A percentile compares a stretch with the other conserved stretches of the same genome.
Conservation (phyloP, 768 basidiomycete species). For the Mrakia blollopis region DNA sequence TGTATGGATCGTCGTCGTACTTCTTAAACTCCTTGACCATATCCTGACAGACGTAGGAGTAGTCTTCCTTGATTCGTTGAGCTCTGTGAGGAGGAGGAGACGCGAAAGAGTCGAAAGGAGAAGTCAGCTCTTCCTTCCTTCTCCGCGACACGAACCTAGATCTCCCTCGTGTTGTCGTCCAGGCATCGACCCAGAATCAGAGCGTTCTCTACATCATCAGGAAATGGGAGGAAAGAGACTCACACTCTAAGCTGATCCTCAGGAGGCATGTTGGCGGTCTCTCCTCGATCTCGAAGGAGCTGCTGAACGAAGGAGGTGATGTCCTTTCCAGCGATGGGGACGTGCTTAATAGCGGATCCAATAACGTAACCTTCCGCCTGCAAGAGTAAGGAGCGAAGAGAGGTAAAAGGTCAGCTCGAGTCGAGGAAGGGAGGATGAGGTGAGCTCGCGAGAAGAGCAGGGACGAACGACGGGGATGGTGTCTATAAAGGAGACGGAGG, state of each 20-base stretch:
- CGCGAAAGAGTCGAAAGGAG: too few relatives aligned
- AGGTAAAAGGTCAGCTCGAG: background rate
- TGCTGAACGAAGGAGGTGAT: slow-evolving; percentile 95
- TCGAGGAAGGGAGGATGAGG: background rate
- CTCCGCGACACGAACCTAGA: background rate
- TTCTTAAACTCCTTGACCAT: slow-evolving; percentile 98
- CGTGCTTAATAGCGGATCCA: slow-evolving; percentile 96
- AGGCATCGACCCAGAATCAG: background rate
- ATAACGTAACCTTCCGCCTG: slow-evolving; percentile 96
- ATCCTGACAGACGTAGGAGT: slow-evolving; percentile 97
- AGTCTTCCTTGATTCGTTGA: slow-evolving; percentile 92
- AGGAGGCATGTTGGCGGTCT: slow-evolving; percentile 81
- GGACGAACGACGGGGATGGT: slow-evolving; percentile 60
- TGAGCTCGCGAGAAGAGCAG: slow-evolving; percentile 20
- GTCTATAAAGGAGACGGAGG: slow-evolving; percentile 44
- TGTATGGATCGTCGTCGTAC: slow-evolving; percentile 92
- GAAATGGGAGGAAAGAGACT: slow-evolving; percentile 29
- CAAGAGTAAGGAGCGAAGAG: background rate
- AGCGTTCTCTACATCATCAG: too few relatives aligned
- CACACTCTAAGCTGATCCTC: slow-evolving; percentile 84
- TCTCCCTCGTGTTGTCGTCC: too few relatives aligned
- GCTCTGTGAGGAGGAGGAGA: slow-evolving; percentile 48
- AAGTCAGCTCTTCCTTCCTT: background rate
- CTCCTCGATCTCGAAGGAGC: slow-evolving; percentile 89
- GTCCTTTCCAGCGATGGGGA: slow-evolving; percentile 96